Evolutionary conservation across 2,329 filamentous ascomycete genomes (phyloP).

Genomic region (Aaosphaeria arxii): DNA sequence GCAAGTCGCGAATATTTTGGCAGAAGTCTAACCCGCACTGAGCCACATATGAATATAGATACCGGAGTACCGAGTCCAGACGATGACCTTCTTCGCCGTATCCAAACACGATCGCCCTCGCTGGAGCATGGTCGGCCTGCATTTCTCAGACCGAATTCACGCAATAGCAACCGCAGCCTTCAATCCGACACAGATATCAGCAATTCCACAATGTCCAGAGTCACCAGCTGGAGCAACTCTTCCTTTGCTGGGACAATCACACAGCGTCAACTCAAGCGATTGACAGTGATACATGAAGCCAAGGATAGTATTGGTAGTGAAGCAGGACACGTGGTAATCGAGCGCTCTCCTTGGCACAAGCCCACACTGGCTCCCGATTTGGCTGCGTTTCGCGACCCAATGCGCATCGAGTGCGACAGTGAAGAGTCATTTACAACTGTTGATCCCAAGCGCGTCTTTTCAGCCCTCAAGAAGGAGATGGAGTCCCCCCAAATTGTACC

Average conservation of each 20-base stretch:
- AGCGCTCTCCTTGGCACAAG: constrained; percentile 12
- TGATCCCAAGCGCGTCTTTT: constrained; percentile 35
- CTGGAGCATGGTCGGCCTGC: constrained; percentile 12
- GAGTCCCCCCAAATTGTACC: constrained; percentile 3
- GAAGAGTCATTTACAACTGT: constrained; percentile 23
- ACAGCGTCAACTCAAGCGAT: constrained; percentile 52
- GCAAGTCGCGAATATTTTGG: constrained; percentile 41
- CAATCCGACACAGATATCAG: constrained; percentile 46
- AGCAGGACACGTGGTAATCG: constrained; percentile 8
- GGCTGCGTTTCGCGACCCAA: constrained; percentile 28
- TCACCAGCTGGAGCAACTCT: constrained; percentile 71
- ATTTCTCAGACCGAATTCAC: constrained; percentile 15
- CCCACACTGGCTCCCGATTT: constrained; percentile 16
- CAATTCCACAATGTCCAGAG: constrained; percentile 50
- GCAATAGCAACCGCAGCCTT: constrained; percentile 24
- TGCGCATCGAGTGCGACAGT: constrained; percentile 24
- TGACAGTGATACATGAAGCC: constrained; percentile 64
- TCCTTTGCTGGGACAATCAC: constrained; percentile 55
- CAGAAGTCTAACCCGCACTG: constrained; percentile 7
- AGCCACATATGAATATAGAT: constrained; percentile 18
- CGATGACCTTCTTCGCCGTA: constrained; percentile 46
- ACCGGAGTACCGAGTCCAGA: constrained; percentile 37
- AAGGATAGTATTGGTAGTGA: constrained; percentile 34
- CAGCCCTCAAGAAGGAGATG: constrained; percentile 35
- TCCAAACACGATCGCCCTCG: constrained; percentile 22